A percentile compares a stretch with the other conserved stretches of the same genome.
Evolutionary conservation across 139 green algal genomes (phyloP).

Genomic region (Trebouxia sp.): DNA sequence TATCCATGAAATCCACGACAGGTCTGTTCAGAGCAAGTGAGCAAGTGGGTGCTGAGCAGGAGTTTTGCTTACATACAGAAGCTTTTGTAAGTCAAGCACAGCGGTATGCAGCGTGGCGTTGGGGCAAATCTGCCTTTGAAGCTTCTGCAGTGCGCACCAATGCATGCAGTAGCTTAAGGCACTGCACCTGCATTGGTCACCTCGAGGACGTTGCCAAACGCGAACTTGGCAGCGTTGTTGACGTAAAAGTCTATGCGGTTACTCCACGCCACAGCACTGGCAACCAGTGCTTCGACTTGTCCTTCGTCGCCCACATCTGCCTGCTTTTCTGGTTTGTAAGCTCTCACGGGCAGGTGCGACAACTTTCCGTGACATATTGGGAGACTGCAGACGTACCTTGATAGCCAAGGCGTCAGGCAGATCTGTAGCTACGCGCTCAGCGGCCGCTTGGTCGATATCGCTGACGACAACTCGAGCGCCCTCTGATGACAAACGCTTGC

Average conservation of each 20-base stretch:
- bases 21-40: too few relatives aligned
- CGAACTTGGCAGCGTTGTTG: neutral
- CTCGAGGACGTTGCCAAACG: neutral
- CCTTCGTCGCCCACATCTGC: neutral
- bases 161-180: too few relatives aligned
- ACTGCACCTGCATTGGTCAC: neutral
- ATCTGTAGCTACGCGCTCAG: neutral
- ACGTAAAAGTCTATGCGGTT: neutral
- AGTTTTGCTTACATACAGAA: neutral
- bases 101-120: too few relatives aligned
- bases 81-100: too few relatives aligned
- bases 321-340: too few relatives aligned
- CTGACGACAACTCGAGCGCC: conserved; percentile 18
- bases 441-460: conserved; percentile 15
- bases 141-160: too few relatives aligned
- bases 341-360: too few relatives aligned
- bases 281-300: neutral
- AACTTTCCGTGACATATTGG: too few relatives aligned
- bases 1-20: too few relatives aligned
- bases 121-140: too few relatives aligned
- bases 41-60: neutral
- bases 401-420: neutral
- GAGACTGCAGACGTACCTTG: neutral
- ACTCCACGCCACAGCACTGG: neutral
- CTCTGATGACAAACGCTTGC: conserved; percentile 11